A percentile compares a stretch with the other conserved stretches of the same genome.
These are phyloP conservation scores for Termitomyces sp. DNA, from an alignment of 768 basidiomycete species.

Conservation along the genomic window DNA sequence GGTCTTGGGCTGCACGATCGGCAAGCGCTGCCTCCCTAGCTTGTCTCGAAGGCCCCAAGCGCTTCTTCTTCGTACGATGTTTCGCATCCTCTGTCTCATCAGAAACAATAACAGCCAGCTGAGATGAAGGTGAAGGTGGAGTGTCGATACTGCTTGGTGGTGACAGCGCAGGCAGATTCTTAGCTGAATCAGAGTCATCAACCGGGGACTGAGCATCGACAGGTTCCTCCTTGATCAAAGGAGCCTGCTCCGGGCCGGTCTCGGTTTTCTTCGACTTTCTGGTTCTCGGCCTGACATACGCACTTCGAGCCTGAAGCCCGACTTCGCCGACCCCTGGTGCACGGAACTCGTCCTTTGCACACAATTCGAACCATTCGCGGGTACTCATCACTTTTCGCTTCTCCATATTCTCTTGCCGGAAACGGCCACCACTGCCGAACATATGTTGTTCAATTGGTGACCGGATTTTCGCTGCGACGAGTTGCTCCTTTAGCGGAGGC, in stretches of 20 bases:
- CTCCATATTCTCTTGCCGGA: conserved; percentile 87
- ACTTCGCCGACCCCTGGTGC: conserved; percentile 71
- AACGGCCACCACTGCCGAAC: conserved; percentile 80
- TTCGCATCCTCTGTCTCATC: conserved; percentile 14
- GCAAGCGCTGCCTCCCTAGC: conserved; percentile 46
- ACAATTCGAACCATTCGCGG: conserved; percentile 83
- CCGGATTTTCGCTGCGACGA: conserved; percentile 72
- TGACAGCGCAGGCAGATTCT: conserved; percentile 20
- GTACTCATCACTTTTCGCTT: conserved; percentile 80
- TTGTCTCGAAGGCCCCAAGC: conserved; percentile 36
- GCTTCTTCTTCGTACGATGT: conserved; percentile 30
- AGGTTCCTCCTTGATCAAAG: conserved; percentile 44
- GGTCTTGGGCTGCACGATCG: conserved; percentile 36
- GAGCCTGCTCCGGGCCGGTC: conserved; percentile 32
- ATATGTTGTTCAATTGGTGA: conserved; percentile 93
- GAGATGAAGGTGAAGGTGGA: conserved; percentile 23
- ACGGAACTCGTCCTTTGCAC: conserved; percentile 62
- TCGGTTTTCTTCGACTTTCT: conserved; percentile 37
- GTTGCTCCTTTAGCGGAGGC: conserved; percentile 65
- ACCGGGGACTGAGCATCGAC: conserved; percentile 25
- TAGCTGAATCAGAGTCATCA: conserved; percentile 15
- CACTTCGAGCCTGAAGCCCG: conserved; percentile 42
- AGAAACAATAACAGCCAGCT: conserved; percentile 11
- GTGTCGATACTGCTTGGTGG: conserved; percentile 36
- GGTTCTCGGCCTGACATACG: conserved; percentile 25